Conservation (phyloP, 2,329 filamentous ascomycete genomes). For the Sporothrix dimorphospora region DNA sequence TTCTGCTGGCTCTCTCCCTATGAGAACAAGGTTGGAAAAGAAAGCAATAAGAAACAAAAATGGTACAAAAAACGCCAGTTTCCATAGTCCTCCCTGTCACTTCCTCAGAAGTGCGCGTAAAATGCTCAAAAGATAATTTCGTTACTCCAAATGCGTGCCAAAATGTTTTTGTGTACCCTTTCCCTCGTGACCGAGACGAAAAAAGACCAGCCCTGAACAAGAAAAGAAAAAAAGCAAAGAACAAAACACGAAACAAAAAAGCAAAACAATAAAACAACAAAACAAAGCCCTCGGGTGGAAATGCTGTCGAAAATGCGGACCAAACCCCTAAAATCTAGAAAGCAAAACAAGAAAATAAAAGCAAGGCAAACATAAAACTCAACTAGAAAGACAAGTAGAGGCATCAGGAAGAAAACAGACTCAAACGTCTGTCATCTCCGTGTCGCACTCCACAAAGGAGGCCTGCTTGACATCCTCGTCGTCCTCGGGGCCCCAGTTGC, state of each 20-base stretch:
- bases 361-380: not conserved
- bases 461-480: constrained; percentile 38
- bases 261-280: constrained; percentile 15
- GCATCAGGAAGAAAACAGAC: not conserved
- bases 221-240: constrained; percentile 10
- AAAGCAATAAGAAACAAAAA: constrained; percentile 11
- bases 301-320: constrained; percentile 32
- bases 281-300: constrained; percentile 17
- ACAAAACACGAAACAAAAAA: not conserved
- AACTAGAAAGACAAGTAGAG: not conserved
- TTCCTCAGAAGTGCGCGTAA: constrained; percentile 25
- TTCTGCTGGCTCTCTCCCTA: too few relatives aligned
- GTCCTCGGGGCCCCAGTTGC: constrained; percentile 83
- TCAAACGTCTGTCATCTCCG: constrained; percentile 63
- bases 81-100: constrained; percentile 16
- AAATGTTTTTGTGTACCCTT: constrained; percentile 18
- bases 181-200: constrained; percentile 8
- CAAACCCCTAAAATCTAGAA: constrained; percentile 14
- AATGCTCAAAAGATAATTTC: constrained; percentile 29
- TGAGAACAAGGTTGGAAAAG: not conserved
- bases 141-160: constrained; percentile 29
- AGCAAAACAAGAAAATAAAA: constrained; percentile 3
- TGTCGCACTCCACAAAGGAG: constrained; percentile 46
- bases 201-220: not conserved
- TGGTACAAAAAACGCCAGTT: constrained; percentile 4